phyloP scores from a whole-genome alignment of 352 stramenopile species.

The Pythium monospermum region DNA sequence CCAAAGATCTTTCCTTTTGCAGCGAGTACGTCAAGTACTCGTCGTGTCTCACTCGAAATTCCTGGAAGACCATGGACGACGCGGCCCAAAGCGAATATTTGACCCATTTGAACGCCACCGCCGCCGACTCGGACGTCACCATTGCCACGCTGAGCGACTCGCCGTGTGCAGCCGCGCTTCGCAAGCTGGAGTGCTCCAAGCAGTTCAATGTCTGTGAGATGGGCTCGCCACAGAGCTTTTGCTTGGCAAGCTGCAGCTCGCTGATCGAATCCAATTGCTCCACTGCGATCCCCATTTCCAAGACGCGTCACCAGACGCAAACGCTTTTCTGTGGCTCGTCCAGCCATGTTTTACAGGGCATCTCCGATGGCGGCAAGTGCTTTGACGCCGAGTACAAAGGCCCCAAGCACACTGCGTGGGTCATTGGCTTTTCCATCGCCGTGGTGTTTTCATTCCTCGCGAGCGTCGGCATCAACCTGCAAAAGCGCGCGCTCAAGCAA shows the following conservation, averaged over 20 bases:
- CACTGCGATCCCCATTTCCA: constrained; percentile 5
- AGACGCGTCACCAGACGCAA: constrained; percentile 10
- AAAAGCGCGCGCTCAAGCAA: constrained; percentile 83
- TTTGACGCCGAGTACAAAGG: constrained; percentile 63
- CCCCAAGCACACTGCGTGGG: constrained; percentile 55
- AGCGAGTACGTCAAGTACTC: constrained; percentile 42
- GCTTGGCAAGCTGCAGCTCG: constrained; percentile 37
- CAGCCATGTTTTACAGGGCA: constrained; percentile 15
- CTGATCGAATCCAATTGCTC: constrained; percentile 43
- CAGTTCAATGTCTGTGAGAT: constrained; percentile 72
- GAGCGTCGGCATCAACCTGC: constrained; percentile 80
- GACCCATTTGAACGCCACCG: constrained; percentile 23
- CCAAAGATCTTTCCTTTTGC: constrained; percentile 51
- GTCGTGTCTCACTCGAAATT: constrained; percentile 40
- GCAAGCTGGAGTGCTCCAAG: constrained; percentile 45
- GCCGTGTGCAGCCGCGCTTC: constrained; percentile 31
- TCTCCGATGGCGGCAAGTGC: constrained; percentile 57
- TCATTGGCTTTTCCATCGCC: constrained; percentile 76
- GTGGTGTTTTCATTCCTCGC: constrained; percentile 81
- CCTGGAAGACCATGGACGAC: constrained; percentile 50
- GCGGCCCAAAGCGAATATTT: constrained; percentile 31
- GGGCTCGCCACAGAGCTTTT: constrained; percentile 52
- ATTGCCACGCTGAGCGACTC: neutral
- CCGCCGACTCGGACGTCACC: constrained; percentile 1
- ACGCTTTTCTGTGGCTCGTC: constrained; percentile 30